Evolutionary conservation across 495 filamentous ascomycete species (phyloP).

Genomic region (Aspergillus cavernicola): DNA sequence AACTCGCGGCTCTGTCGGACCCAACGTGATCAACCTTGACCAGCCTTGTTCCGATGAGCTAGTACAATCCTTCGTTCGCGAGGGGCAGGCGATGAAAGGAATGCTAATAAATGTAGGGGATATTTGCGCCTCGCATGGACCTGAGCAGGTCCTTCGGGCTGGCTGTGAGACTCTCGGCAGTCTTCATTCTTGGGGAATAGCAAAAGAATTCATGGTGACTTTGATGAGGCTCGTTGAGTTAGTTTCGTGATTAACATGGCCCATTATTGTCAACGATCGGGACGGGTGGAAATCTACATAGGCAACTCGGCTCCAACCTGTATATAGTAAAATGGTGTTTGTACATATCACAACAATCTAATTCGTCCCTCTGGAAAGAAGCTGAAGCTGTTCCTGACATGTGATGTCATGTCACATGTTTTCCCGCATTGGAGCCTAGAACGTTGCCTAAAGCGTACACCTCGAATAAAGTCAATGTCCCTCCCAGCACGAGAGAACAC

Average conservation of each 20-base stretch:
- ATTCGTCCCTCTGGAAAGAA: no score
- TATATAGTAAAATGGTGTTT: no score
- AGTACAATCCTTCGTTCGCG: constrained; percentile 49
- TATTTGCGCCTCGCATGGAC: constrained; percentile 42
- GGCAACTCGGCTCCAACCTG: no score
- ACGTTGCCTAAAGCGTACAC: constrained; percentile 3
- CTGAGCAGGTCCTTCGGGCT: constrained; percentile 35
- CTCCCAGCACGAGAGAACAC: no score
- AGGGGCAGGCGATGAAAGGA: constrained; percentile 44
- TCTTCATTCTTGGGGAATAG: constrained; percentile 39
- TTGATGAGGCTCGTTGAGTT: constrained; percentile 30
- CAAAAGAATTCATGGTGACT: constrained; percentile 29
- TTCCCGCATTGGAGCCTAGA: constrained; percentile 32
- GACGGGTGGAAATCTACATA: no score
- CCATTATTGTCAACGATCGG: not conserved
- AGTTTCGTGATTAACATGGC: constrained; percentile 1
- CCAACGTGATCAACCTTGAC: constrained; percentile 47
- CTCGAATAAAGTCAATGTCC: not conserved
- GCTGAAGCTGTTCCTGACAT: no score
- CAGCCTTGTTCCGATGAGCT: constrained; percentile 53
- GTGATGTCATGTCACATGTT: constrained; percentile 25
- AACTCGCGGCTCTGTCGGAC: constrained; percentile 13
- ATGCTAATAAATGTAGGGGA: constrained; percentile 49
- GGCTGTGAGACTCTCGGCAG: constrained; percentile 39
- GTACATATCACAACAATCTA: no score